Conservation (phyloP, 495 filamentous ascomycete species). For the Chlorociboria aeruginascens region DNA sequence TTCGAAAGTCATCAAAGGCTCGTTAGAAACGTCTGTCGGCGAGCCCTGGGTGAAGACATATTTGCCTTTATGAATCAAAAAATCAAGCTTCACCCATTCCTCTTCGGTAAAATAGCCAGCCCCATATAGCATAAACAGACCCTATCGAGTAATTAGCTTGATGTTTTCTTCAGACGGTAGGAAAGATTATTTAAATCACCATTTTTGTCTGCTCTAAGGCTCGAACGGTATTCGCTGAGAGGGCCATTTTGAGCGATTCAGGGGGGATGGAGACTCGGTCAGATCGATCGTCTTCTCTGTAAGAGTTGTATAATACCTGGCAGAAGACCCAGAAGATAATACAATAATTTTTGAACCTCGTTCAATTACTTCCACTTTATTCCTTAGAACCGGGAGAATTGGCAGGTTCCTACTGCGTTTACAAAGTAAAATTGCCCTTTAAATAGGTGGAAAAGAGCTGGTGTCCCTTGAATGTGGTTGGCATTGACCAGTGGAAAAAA, state of each 20-base stretch:
- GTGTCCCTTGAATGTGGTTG: no score
- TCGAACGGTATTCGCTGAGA: slow-evolving; percentile 9
- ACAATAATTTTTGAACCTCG: no score
- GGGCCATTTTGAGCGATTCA: slow-evolving; percentile 4
- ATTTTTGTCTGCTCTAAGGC: slow-evolving; percentile 15
- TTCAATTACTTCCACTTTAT: no score
- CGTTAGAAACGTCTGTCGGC: slow-evolving; percentile 7
- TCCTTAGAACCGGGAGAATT: no score
- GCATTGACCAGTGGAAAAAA: no score
- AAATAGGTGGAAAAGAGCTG: no score
- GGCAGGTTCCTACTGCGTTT: no score
- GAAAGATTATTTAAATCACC: slow-evolving; percentile 1
- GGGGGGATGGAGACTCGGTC: no score
- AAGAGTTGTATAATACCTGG: no score
- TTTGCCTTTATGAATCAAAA: slow-evolving; percentile 14
- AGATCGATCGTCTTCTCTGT: no score
- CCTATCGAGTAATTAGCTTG: not conserved
- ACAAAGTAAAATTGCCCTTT: no score
- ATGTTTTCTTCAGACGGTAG: not conserved
- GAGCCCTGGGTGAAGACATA: slow-evolving; percentile 17
- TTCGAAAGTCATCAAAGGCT: slow-evolving; percentile 15
- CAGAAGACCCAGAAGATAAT: no score
- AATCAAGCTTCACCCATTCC: slow-evolving; percentile 18
- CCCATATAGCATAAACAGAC: slow-evolving; percentile 17
- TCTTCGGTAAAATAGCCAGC: slow-evolving; percentile 17